phyloP scores from a whole-genome alignment of 352 stramenopile species.

The Peronospora farinosa region DNA sequence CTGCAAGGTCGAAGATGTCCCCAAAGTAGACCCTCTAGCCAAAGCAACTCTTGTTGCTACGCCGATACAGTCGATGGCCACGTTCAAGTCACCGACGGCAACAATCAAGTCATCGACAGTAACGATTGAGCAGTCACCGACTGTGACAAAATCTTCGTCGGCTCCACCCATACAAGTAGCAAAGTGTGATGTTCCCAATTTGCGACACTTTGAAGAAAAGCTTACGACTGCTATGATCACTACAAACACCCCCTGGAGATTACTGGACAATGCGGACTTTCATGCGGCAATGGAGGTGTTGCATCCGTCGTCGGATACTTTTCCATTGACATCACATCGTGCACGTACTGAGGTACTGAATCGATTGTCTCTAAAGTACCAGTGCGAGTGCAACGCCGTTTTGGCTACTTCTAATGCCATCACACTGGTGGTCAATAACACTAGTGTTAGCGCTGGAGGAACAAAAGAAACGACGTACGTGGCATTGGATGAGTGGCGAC shows the following conservation, averaged over 20 bases:
- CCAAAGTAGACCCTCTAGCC: neutral
- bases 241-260: constrained; percentile 16
- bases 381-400: constrained; percentile 15
- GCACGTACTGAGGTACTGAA: constrained; percentile 23
- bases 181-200: constrained; percentile 2
- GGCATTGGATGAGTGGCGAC: constrained; percentile 23
- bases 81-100: constrained; percentile 2
- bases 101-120: constrained; percentile 1
- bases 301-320: constrained; percentile 9
- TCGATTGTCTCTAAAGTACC: constrained; percentile 22
- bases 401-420: constrained; percentile 15
- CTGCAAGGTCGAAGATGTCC: neutral
- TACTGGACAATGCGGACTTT: constrained; percentile 31
- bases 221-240: constrained; percentile 29
- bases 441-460: neutral
- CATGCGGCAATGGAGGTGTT: constrained; percentile 22
- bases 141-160: neutral
- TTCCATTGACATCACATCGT: constrained; percentile 25
- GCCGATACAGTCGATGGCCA: neutral
- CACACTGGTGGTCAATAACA: constrained; percentile 16
- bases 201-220: constrained; percentile 26
- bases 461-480: constrained; percentile 13
- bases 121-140: constrained; percentile 1
- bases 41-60: neutral
- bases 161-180: neutral